These are phyloP conservation scores for Colletotrichum cereale DNA, from an alignment of 2,329 filamentous ascomycete species.

Conservation along the genomic window DNA sequence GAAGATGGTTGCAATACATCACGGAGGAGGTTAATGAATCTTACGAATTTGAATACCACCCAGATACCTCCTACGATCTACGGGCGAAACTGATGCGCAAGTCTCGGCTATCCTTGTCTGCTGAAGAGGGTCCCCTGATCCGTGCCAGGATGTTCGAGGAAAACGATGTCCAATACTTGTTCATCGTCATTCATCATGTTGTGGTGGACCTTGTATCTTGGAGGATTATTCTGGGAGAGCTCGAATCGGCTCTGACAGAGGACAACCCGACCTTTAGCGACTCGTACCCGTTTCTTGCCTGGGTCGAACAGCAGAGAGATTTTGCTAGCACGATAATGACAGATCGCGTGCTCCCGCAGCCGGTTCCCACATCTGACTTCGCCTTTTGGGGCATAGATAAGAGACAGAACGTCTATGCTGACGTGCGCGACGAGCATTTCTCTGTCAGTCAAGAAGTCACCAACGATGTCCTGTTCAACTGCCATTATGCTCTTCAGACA, in stretches of 20 bases:
- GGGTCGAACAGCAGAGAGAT: neutral
- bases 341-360: constrained; percentile 7
- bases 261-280: neutral
- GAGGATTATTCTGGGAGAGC: constrained; percentile 57
- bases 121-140: constrained; percentile 40
- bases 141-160: constrained; percentile 40
- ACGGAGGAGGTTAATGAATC: neutral
- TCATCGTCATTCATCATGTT: constrained; percentile 52
- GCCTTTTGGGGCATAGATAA: constrained; percentile 45
- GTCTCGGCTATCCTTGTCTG: constrained; percentile 3
- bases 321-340: neutral
- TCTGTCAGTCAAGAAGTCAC: constrained; percentile 38
- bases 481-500: constrained; percentile 46
- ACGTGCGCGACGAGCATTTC: constrained; percentile 38
- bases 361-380: constrained; percentile 42
- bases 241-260: constrained; percentile 47
- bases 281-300: constrained; percentile 4
- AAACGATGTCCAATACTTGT: constrained; percentile 43
- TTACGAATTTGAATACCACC: neutral
- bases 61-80: neutral
- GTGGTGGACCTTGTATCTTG: constrained; percentile 61
- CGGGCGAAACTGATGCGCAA: neutral
- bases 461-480: constrained; percentile 41
- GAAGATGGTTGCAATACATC: constrained; percentile 24
- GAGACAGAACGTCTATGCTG: constrained; percentile 41